phyloP scores from a whole-genome alignment of 1,284 basidiomycete species.

The Amylostereum chailletii region DNA sequence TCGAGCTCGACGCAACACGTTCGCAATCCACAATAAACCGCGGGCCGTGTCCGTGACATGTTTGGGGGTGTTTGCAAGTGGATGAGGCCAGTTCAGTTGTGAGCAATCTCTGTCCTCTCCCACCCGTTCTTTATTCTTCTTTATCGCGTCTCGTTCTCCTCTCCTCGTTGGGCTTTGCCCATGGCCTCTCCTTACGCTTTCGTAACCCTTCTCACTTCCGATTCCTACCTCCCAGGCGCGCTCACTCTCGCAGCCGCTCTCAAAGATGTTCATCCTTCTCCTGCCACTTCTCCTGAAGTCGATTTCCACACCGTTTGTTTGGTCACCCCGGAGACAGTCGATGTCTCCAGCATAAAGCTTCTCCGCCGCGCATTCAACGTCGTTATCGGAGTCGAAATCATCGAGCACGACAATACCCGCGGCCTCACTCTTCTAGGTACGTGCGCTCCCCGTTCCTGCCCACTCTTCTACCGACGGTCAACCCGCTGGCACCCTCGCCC shows the following conservation, averaged over 20 bases:
- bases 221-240: conserved; percentile 88
- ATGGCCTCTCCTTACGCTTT: conserved; percentile 72
- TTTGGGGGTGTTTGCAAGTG: no score
- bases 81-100: no score
- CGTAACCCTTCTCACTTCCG: conserved; percentile 84
- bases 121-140: no score
- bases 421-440: conserved; percentile 79
- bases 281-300: conserved; percentile 46
- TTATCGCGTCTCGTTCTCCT: conserved; percentile 7
- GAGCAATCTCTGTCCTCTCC: no score
- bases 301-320: conserved; percentile 85
- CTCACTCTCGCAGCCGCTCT: conserved; percentile 82
- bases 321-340: conserved; percentile 88
- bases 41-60: no score
- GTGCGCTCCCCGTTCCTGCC: conserved; percentile 23
- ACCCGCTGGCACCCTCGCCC: not conserved
- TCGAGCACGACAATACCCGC: conserved; percentile 55
- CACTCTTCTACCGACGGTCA: not conserved
- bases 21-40: no score
- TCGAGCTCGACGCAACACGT: no score
- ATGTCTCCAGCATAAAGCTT: conserved; percentile 77
- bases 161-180: conserved; percentile 18
- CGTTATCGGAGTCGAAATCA: conserved; percentile 87
- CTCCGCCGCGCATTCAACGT: conserved; percentile 77
- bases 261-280: conserved; percentile 63